phyloP scores from a whole-genome alignment of 2,329 filamentous ascomycete genomes.

The Tolypocladium sp. region DNA sequence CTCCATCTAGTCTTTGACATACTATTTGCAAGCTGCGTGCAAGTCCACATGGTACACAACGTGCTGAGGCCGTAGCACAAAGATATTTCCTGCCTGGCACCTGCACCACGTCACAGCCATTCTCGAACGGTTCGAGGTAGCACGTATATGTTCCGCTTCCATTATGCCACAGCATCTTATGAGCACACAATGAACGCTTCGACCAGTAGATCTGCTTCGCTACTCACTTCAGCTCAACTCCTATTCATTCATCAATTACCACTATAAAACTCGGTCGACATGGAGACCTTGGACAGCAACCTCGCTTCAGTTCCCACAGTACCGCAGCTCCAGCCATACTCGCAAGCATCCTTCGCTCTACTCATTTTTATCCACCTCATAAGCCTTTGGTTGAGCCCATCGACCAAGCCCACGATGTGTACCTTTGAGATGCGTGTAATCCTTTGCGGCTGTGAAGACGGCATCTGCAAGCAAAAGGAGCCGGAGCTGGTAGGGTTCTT shows the following conservation, averaged over 20 bases:
- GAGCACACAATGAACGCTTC: not conserved
- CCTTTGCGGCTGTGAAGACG: constrained; percentile 4
- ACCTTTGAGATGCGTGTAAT: constrained; percentile 1
- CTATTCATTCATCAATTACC: not conserved
- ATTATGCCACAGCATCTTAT: not conserved
- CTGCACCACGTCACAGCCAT: not conserved
- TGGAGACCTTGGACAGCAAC: not conserved
- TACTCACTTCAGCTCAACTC: not conserved
- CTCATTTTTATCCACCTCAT: not conserved
- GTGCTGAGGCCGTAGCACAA: not conserved
- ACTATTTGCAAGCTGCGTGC: too few relatives aligned
- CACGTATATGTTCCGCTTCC: not conserved
- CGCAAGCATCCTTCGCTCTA: not conserved
- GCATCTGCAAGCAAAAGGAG: constrained; percentile 1
- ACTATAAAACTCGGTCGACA: not conserved
- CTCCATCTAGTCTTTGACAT: not conserved
- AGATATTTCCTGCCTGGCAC: not conserved
- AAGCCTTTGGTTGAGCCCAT: too few relatives aligned
- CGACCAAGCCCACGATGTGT: constrained; percentile 1
- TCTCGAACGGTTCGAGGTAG: not conserved
- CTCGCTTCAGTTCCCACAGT: not conserved
- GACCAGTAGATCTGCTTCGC: not conserved
- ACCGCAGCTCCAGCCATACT: too few relatives aligned
- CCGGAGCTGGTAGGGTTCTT: not conserved
- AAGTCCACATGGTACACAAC: too few relatives aligned